phyloP scores from a whole-genome alignment of 495 filamentous ascomycete species.

The Penicillium steckii region DNA sequence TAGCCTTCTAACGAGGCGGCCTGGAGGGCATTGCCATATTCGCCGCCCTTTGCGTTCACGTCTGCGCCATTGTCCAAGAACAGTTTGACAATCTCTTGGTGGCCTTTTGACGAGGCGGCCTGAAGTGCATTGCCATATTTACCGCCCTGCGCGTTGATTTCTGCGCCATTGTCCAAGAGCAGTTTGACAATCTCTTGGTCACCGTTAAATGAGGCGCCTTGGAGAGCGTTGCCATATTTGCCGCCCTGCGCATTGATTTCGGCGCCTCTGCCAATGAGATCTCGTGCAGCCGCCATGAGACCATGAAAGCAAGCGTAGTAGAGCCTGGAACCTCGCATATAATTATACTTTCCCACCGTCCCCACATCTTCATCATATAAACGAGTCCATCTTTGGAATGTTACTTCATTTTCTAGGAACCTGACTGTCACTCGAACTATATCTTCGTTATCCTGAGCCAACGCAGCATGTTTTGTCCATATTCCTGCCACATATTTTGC shows the following conservation, averaged over 20 bases:
- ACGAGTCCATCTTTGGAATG: slow-evolving; percentile 15
- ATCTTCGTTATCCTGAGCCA: slow-evolving; percentile 8
- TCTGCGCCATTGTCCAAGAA: neutral
- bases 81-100: neutral
- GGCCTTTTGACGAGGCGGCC: neutral
- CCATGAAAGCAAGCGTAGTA: slow-evolving; percentile 17
- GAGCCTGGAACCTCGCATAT: slow-evolving; percentile 7
- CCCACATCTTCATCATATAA: slow-evolving; percentile 6
- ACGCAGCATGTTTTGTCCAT: slow-evolving; percentile 20
- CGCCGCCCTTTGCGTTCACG: neutral
- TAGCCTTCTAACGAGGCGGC: neutral
- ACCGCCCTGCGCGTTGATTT: neutral
- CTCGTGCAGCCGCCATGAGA: slow-evolving; percentile 7
- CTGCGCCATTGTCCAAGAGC: neutral
- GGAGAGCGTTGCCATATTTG: neutral
- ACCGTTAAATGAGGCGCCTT: neutral
- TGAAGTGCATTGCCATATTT: neutral
- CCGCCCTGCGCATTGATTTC: slow-evolving; percentile 3
- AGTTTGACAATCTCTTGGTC: neutral
- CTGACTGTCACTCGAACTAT: slow-evolving; percentile 4
- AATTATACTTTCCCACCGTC: neutral
- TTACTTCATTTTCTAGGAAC: slow-evolving; percentile 13
- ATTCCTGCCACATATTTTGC: slow-evolving; percentile 12
- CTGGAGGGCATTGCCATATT: neutral
- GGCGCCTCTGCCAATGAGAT: slow-evolving; percentile 16